Conservation (phyloP, 768 basidiomycete genomes). For the Rhizopogon sp. region DNA sequence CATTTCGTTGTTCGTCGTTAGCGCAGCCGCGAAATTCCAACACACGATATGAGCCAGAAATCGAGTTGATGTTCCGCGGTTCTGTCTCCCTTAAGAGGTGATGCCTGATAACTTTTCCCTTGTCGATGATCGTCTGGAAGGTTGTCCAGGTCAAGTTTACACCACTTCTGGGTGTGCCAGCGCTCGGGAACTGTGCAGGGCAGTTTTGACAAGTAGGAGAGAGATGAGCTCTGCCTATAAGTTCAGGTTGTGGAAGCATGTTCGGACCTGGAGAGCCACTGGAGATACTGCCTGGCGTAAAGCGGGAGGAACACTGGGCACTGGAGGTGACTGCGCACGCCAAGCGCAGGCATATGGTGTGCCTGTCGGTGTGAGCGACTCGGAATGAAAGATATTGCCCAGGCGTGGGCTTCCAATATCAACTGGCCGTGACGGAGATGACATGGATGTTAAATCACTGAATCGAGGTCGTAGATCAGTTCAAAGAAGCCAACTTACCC, state of each 20-base stretch:
- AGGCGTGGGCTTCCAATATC: conserved; percentile 36
- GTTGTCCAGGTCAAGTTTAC: conserved; percentile 45
- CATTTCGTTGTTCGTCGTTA: too few species aligned
- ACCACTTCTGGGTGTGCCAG: conserved; percentile 25
- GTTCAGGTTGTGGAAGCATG: conserved; percentile 8
- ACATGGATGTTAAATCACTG: conserved; percentile 27
- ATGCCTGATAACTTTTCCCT: conserved; percentile 64
- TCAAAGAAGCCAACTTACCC: too few species aligned
- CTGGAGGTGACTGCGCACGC: conserved; percentile 58
- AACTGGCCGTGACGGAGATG: conserved; percentile 53
- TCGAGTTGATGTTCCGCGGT: too few species aligned
- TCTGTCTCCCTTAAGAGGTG: too few species aligned
- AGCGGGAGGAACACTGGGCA: conserved; percentile 49
- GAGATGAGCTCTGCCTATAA: conserved; percentile 12
- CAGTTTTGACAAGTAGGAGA: conserved; percentile 33
- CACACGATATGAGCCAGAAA: too few species aligned
- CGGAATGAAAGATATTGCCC: conserved; percentile 10
- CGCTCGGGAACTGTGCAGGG: conserved; percentile 28
- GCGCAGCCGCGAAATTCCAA: too few species aligned
- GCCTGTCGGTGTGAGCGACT: conserved; percentile 33
- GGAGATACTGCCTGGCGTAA: conserved; percentile 39
- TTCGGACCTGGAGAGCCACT: conserved; percentile 8
- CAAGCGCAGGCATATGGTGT: conserved; percentile 51
- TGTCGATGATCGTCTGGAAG: conserved; percentile 81
- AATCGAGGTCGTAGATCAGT: too few species aligned